Conservation (phyloP, 257 asterid species). For the Solanum appendiculatum region DNA sequence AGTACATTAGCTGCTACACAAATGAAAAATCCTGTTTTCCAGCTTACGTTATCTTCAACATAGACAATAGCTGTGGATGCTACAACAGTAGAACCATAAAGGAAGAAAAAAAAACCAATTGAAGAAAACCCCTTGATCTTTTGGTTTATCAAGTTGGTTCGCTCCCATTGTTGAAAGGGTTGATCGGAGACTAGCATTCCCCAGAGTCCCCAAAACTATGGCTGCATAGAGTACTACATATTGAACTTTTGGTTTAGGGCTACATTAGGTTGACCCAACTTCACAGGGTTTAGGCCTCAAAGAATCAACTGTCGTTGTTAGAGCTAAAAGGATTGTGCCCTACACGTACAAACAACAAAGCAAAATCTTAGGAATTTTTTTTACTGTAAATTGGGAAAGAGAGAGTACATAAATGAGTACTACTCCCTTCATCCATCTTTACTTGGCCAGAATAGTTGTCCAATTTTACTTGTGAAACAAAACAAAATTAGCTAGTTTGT, state of each 20-base stretch:
- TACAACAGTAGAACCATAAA: neutral
- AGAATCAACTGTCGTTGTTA: constrained; percentile 19
- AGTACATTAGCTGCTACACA: constrained; percentile 9
- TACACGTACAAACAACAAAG: neutral
- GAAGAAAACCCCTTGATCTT: constrained; percentile 24
- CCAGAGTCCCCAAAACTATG: constrained; percentile 14
- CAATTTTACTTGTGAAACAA: too few relatives aligned
- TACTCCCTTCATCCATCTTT: too few relatives aligned
- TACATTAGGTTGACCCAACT: constrained; percentile 6
- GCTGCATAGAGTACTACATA: constrained; percentile 20
- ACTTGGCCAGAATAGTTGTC: too few relatives aligned
- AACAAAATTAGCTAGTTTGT: neutral
- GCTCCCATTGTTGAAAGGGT: constrained; percentile 44
- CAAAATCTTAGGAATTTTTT: too few relatives aligned
- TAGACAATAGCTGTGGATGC: constrained; percentile 26
- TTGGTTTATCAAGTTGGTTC: constrained; percentile 19
- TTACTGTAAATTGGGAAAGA: too few relatives aligned
- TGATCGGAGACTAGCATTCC: constrained; percentile 29
- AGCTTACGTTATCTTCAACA: constrained; percentile 36
- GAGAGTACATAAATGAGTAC: too few relatives aligned
- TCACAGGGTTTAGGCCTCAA: constrained; percentile 26
- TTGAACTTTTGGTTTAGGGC: constrained; percentile 16
- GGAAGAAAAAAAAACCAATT: constrained; percentile 35
- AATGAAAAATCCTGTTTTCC: constrained; percentile 31
- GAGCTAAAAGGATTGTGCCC: constrained; percentile 28